These are phyloP conservation scores for Cryptococcus depauperatus DNA, from an alignment of 1,284 basidiomycete genomes.

Conservation along the genomic window DNA sequence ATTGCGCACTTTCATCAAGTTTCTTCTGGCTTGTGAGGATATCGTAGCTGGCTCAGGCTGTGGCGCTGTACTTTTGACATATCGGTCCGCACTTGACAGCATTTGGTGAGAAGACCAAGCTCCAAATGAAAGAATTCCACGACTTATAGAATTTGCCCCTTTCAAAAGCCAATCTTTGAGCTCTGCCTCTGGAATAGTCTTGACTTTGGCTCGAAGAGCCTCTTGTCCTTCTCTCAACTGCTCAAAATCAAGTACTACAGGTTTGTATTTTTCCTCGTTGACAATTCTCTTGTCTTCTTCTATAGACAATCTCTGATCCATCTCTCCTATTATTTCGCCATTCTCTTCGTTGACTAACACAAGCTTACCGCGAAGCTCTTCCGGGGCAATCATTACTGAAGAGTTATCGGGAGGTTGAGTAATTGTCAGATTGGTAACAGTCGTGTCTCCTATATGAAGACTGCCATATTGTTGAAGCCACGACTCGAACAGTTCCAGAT, in stretches of 20 bases:
- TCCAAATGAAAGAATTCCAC: conserved; percentile 61
- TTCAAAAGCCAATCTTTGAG: conserved; percentile 60
- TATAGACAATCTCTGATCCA: conserved; percentile 56
- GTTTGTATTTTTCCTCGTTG: conserved; percentile 51
- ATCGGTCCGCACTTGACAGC: conserved; percentile 56
- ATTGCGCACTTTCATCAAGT: conserved; percentile 56
- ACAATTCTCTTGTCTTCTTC: conserved; percentile 53
- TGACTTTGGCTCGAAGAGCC: conserved; percentile 46
- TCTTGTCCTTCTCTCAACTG: conserved; percentile 45
- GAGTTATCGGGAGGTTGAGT: background rate
- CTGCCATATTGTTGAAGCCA: conserved; percentile 60
- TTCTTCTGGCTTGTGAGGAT: conserved; percentile 55
- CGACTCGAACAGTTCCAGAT: conserved; percentile 61
- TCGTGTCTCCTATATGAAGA: conserved; percentile 25
- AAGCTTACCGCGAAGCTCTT: conserved; percentile 58
- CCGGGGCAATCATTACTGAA: conserved; percentile 4
- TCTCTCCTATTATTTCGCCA: conserved; percentile 64
- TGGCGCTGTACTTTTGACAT: conserved; percentile 55
- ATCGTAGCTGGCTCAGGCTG: conserved; percentile 52
- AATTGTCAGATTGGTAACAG: conserved; percentile 23
- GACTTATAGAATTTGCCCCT: conserved; percentile 59
- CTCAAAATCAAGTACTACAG: conserved; percentile 66
- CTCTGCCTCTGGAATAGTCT: conserved; percentile 58
- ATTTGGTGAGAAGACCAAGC: conserved; percentile 58
- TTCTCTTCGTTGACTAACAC: conserved; percentile 66